Conservation (phyloP, 306 rosid genomes). For the Casuarina cunninghamiana region DNA sequence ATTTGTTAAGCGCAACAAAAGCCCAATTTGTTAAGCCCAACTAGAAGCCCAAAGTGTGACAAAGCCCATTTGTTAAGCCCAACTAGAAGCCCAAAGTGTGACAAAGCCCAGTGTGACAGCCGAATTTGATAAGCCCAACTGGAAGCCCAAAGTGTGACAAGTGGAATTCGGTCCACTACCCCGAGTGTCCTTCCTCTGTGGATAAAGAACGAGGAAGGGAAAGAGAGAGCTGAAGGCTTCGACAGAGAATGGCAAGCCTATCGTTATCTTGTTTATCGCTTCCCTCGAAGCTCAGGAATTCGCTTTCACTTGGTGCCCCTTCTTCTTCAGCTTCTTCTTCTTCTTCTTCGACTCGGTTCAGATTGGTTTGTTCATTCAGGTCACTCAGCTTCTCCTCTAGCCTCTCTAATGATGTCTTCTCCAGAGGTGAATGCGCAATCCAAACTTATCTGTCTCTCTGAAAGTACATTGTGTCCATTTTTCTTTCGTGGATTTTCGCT, state of each 20-base stretch:
- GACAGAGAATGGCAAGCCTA: conserved; percentile 49
- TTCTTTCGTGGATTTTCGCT: not conserved
- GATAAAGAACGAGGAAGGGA: conserved; percentile 15
- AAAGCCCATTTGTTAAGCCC: no score
- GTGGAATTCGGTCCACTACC: not conserved
- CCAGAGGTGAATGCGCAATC: conserved; percentile 38
- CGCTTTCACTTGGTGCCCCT: conserved; percentile 47
- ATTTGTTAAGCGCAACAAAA: no score
- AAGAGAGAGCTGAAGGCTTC: not conserved
- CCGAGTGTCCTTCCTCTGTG: not conserved
- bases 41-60: no score
- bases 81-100: no score
- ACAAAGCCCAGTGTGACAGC: no score
- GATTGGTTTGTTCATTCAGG: conserved; percentile 7
- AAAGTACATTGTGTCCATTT: no score
- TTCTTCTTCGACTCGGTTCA: conserved; percentile 8
- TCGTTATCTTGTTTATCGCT: conserved; percentile 65
- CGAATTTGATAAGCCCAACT: no score
- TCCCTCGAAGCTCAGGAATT: conserved; percentile 55
- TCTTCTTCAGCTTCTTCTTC: conserved; percentile 13
- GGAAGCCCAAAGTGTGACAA: not conserved
- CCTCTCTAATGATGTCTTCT: conserved; percentile 53
- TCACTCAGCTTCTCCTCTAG: conserved; percentile 62
- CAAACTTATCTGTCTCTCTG: not conserved
- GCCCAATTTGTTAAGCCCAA: no score